These are phyloP conservation scores for Zizania latifolia DNA, from an alignment of 176 grass and related monocot genomes.

Conservation along the genomic window DNA sequence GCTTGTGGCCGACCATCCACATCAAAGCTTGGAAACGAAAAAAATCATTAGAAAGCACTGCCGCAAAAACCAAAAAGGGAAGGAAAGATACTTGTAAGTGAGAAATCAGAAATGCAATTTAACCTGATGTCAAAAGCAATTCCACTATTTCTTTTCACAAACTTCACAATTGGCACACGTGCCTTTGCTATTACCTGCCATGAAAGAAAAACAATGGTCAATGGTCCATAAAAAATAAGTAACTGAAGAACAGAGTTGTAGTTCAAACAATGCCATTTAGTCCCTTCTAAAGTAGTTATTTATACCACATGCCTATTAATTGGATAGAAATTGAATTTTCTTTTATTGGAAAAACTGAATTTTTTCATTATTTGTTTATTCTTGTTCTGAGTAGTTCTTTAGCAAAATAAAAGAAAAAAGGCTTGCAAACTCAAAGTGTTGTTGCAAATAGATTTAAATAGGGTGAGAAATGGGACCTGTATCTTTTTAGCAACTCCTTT, in stretches of 20 bases:
- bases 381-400: no score
- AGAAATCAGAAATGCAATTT: constrained; percentile 14
- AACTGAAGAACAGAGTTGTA: constrained; percentile 5
- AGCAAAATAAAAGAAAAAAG: constrained; percentile 19
- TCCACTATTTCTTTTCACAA: constrained; percentile 62
- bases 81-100: no score
- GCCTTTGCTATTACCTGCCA: no score
- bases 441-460: no score
- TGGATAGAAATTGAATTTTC: no score
- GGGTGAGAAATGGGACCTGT: no score
- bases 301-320: no score
- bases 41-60: constrained; percentile 7
- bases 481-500: no score
- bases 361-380: no score
- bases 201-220: constrained; percentile 27
- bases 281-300: no score
- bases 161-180: no score
- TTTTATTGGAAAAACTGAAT: no score
- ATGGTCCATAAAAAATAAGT: background rate
- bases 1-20: constrained; percentile 76
- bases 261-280: background rate
- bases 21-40: constrained; percentile 69
- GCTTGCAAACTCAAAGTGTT: background rate
- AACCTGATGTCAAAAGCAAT: constrained; percentile 96
- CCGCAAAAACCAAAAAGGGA: background rate